Evolutionary conservation across 768 basidiomycete genomes (phyloP), one percentile per base, ranked within the genome.

Genomic region (Podaxis carcinomalis): DNA sequence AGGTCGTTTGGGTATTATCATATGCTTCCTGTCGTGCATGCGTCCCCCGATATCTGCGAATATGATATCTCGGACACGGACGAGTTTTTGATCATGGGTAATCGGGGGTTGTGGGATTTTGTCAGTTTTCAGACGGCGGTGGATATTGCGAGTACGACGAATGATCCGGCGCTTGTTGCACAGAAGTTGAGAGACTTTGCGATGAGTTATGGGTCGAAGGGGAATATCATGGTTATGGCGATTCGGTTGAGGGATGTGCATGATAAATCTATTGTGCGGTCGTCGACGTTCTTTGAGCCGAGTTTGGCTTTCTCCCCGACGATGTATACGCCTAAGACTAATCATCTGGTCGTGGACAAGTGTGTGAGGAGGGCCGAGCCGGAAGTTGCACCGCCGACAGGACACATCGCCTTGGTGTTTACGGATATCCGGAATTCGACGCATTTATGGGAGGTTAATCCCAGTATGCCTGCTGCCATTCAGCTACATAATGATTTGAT

Each of bases 351-450:
- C 40, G 79, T 84, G 55, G 86, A 92, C 70, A 80, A 82, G 3
- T 78, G 77, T 50, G 78, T 90, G 27, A 74, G 81, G 21, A 79
- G 90, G 57, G 77, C 97, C 28, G 86, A 85, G 47, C 80, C 81
- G 36, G 95, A 95, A 68, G 89, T 97, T 52, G 79, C 87, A 1
- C 84, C 97, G 0, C 97, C 97, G 0, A 82, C 75, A 3, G 97
- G 96, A 0, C 89, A 92, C 68, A 76, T 99, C 51, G 92, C 95
- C 16, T 82, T 99, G 56, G 96, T 95, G 35, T 99, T 99, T 76
- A 99, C 96, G 16, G 97, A 98, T 75, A 98, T 99, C 66, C 86
- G 91, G 35, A 98, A 98, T 67, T 98, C 97, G 59, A 98, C 97
- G 0, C 89, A 91, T 63, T 77, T 98, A 0, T 99, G 96, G 96